phyloP scores from a whole-genome alignment of 768 basidiomycete species.

The Lepiota brunneoincarnata region DNA sequence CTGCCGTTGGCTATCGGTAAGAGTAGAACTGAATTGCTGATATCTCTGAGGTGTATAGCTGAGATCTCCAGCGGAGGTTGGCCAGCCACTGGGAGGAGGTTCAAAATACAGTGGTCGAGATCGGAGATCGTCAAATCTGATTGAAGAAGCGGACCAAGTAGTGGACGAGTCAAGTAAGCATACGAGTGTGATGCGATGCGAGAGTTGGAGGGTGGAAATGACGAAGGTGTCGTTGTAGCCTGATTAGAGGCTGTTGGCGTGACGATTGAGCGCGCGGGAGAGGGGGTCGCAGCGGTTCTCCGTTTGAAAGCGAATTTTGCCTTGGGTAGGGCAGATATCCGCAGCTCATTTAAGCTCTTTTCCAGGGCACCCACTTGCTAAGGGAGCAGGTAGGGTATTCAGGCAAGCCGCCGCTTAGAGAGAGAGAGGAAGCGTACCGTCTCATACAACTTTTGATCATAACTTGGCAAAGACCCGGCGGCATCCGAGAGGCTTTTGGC shows the following conservation, averaged over 20 bases:
- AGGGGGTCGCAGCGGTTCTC: slow-evolving; percentile 21
- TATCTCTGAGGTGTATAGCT: slow-evolving; percentile 61
- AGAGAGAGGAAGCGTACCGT: slow-evolving; percentile 18
- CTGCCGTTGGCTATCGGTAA: slow-evolving; percentile 69
- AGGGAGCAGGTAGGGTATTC: background rate
- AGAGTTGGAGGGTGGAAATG: slow-evolving; percentile 28
- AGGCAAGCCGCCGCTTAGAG: background rate
- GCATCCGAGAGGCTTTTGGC: slow-evolving; percentile 65
- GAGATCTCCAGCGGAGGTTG: slow-evolving; percentile 32
- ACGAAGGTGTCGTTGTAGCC: background rate
- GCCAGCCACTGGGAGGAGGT: slow-evolving; percentile 41
- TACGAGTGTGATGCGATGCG: slow-evolving; percentile 43
- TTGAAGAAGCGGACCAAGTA: slow-evolving; percentile 31
- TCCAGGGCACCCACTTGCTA: slow-evolving; percentile 73
- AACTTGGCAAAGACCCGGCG: slow-evolving; percentile 60
- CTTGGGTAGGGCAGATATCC: slow-evolving; percentile 42
- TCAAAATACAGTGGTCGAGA: slow-evolving; percentile 67
- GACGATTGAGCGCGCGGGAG: slow-evolving; percentile 10
- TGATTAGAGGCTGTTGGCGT: background rate
- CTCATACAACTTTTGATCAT: slow-evolving; percentile 74
- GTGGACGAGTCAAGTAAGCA: slow-evolving; percentile 43
- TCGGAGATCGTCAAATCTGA: slow-evolving; percentile 66
- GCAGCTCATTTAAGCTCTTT: slow-evolving; percentile 47
- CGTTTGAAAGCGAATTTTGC: slow-evolving; percentile 68
- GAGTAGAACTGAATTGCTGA: slow-evolving; percentile 61